A percentile compares a stretch with the other conserved stretches of the same genome.
Conservation (phyloP, 768 basidiomycete species). For the Termitomyces sp. region DNA sequence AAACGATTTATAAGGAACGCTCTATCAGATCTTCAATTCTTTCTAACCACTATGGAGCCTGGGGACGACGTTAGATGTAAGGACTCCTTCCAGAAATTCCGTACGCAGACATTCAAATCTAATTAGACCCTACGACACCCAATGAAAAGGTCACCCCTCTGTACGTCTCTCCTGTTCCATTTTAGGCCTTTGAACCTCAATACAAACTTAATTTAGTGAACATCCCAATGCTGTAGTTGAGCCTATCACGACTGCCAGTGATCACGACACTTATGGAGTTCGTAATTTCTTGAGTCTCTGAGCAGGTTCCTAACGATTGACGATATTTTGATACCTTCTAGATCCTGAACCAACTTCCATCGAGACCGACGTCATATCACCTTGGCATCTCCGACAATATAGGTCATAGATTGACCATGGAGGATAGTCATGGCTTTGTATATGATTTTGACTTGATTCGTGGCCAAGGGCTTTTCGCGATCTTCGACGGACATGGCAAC, state of each 20-base stretch:
- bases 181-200: background rate
- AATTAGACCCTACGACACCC: slow-evolving; percentile 12
- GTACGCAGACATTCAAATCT: background rate
- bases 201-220: background rate
- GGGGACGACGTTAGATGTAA: slow-evolving; percentile 7
- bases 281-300: background rate
- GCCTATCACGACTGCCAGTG: slow-evolving; percentile 9
- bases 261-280: slow-evolving; percentile 10
- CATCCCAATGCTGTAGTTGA: slow-evolving; percentile 4
- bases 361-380: slow-evolving; percentile 3
- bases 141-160: slow-evolving; percentile 10
- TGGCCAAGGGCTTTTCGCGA: slow-evolving; percentile 12
- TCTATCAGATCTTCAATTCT: background rate
- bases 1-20: background rate
- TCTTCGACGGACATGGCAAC: slow-evolving; percentile 15
- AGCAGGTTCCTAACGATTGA: background rate
- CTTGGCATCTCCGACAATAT: slow-evolving; percentile 8
- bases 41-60: slow-evolving; percentile 7
- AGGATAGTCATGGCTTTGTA: slow-evolving; percentile 14
- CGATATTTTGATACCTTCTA: background rate
- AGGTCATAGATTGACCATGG: slow-evolving; percentile 10
- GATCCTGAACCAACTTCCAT: slow-evolving; percentile 12
- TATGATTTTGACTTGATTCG: slow-evolving; percentile 11
- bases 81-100: background rate
- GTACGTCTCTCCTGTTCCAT: background rate